Conservation (phyloP, 306 rosid genomes). For the Begonia masoniana region DNA sequence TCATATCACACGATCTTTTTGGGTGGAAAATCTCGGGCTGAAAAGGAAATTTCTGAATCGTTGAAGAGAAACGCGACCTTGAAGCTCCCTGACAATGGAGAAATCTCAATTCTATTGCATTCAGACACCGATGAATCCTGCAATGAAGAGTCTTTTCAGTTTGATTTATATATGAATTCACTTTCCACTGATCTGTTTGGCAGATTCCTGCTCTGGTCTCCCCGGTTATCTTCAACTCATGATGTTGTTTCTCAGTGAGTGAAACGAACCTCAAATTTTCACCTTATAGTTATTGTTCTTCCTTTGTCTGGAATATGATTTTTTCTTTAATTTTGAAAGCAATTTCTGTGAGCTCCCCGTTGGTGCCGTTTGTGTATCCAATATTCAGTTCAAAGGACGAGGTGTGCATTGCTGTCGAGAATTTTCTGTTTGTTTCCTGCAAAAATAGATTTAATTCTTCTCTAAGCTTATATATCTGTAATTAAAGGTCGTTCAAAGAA, state of each 20-base stretch:
- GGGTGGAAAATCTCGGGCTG: constrained; percentile 52
- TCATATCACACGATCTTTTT: constrained; percentile 33
- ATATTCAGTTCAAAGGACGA: constrained; percentile 79
- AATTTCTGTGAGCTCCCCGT: constrained; percentile 71
- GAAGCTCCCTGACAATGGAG: constrained; percentile 39
- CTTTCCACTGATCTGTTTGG: constrained; percentile 69
- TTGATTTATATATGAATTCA: constrained; percentile 44
- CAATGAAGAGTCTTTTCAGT: constrained; percentile 25
- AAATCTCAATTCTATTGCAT: constrained; percentile 26
- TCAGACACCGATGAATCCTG: constrained; percentile 35
- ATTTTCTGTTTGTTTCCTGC: too few species aligned
- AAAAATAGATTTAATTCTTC: too few species aligned
- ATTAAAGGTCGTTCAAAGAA: constrained; percentile 80
- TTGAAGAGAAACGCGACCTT: constrained; percentile 35
- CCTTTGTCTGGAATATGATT: constrained; percentile 2
- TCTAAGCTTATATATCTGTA: constrained; percentile 1
- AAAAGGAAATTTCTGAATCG: constrained; percentile 41
- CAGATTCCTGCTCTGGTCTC: constrained; percentile 76
- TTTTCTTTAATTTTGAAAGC: constrained; percentile 32
- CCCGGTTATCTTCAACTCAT: constrained; percentile 65
- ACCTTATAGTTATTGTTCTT: neutral
- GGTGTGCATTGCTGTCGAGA: constrained; percentile 31
- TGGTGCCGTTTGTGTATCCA: constrained; percentile 78
- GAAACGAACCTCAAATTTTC: neutral
- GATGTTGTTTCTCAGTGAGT: constrained; percentile 73